phyloP scores from a whole-genome alignment of 2,329 filamentous ascomycete genomes.

The Stachybotrys chartarum region DNA sequence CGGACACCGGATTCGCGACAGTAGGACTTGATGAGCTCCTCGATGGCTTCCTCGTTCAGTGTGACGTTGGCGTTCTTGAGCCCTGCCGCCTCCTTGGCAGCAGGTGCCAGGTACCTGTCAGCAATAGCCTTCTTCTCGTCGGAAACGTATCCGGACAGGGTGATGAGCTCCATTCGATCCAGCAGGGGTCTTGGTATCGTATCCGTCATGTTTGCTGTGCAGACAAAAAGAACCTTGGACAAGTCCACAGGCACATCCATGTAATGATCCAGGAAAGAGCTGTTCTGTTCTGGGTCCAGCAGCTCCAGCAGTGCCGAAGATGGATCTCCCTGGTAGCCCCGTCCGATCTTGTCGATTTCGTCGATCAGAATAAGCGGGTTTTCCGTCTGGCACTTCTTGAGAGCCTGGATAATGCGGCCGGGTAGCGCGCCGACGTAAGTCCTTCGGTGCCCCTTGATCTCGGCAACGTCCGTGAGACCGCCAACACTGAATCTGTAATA shows the following conservation, averaged over 20 bases:
- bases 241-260: slow-evolving; percentile 97
- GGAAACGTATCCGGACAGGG: slow-evolving; percentile 90
- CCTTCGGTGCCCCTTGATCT: slow-evolving; percentile 95
- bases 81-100: slow-evolving; percentile 89
- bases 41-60: slow-evolving; percentile 80
- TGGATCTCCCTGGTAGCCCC: slow-evolving; percentile 93
- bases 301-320: slow-evolving; percentile 89
- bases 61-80: slow-evolving; percentile 85
- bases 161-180: slow-evolving; percentile 96
- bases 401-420: slow-evolving; percentile 91
- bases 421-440: slow-evolving; percentile 96
- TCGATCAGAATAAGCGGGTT: slow-evolving; percentile 96
- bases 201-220: slow-evolving; percentile 98
- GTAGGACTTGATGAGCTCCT: slow-evolving; percentile 97
- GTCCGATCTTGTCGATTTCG: slow-evolving; percentile 96
- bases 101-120: slow-evolving; percentile 82
- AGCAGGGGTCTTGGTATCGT: slow-evolving; percentile 91
- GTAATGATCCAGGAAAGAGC: slow-evolving; percentile 95
- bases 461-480: slow-evolving; percentile 91
- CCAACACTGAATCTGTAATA: slow-evolving; percentile 99
- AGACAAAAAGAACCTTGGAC: slow-evolving; percentile 96
- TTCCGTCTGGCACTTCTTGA: slow-evolving; percentile 99
- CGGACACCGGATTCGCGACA: slow-evolving; percentile 95
- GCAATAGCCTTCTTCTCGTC: slow-evolving; percentile 99
- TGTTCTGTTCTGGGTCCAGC: slow-evolving; percentile 95